Evolutionary conservation across 2,329 filamentous ascomycete species (phyloP).

Genomic region (Stagonosporopsis chrysanthemi): DNA sequence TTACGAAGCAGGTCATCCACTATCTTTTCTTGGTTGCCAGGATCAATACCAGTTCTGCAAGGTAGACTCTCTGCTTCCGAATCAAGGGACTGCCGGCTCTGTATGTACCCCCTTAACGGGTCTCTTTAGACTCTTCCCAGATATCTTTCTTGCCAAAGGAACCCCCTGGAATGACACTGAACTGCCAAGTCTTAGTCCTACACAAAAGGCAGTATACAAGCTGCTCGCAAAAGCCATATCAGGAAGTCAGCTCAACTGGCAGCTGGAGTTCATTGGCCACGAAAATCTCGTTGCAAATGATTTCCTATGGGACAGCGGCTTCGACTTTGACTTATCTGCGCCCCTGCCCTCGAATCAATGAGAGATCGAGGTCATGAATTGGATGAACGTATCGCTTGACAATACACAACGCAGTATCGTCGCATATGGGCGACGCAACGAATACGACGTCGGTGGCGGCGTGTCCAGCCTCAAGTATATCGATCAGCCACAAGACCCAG

Average conservation of each 20-base stretch:
- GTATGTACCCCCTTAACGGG: not conserved
- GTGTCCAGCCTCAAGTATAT: not conserved
- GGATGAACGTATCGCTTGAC: slow-evolving; percentile 10
- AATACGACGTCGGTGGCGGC: not conserved
- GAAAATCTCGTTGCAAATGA: slow-evolving; percentile 12
- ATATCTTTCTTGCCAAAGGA: not conserved
- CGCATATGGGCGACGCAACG: not conserved
- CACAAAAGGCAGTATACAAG: not conserved
- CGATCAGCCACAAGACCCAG: not conserved
- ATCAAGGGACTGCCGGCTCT: not conserved
- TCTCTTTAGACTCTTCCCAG: not conserved
- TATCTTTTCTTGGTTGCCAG: not conserved
- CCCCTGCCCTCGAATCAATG: slow-evolving; percentile 10
- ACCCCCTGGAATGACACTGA: not conserved
- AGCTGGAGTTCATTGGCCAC: not conserved
- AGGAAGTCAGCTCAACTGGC: not conserved
- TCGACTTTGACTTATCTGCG: slow-evolving; percentile 5
- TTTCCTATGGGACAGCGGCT: slow-evolving; percentile 11
- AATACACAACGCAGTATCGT: not conserved
- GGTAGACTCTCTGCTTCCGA: not conserved
- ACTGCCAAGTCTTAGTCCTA: not conserved
- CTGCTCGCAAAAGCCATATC: not conserved
- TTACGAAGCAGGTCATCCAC: not conserved
- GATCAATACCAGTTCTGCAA: not conserved
- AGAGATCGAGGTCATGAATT: slow-evolving; percentile 11